Percentiles rank a stretch among this genome's conserved stretches.
Conservation (phyloP, 2,329 filamentous ascomycete genomes). For the Thelonectria rubi region DNA sequence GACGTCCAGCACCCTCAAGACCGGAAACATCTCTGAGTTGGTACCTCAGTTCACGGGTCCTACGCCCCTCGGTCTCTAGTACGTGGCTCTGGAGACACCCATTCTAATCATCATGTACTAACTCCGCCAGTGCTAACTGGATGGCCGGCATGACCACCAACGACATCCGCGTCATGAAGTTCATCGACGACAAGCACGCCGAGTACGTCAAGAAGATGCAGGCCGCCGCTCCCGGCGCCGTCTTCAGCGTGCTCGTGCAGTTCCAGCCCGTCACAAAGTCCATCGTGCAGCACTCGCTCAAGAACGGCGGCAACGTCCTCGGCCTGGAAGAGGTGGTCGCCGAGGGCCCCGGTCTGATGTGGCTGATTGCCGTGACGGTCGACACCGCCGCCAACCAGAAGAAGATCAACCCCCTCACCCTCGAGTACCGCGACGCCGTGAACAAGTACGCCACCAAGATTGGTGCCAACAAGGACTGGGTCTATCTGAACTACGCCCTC, state of each 20-base stretch:
- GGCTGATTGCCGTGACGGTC: slow-evolving; percentile 51
- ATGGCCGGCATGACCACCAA: slow-evolving; percentile 44
- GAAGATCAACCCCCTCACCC: slow-evolving; percentile 44
- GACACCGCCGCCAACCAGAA: slow-evolving; percentile 48
- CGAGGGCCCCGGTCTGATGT: slow-evolving; percentile 48
- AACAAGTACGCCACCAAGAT: slow-evolving; percentile 41
- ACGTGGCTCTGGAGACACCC: not conserved
- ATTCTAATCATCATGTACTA: not conserved
- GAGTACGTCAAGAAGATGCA: slow-evolving; percentile 43
- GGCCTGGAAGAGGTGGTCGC: slow-evolving; percentile 47
- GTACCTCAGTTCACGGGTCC: slow-evolving; percentile 46
- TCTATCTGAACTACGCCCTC: slow-evolving; percentile 57
- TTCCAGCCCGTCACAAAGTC: slow-evolving; percentile 47
- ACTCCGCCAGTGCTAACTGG: slow-evolving; percentile 42
- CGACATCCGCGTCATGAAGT: slow-evolving; percentile 44
- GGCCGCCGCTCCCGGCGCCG: slow-evolving; percentile 36
- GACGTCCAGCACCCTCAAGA: slow-evolving; percentile 35
- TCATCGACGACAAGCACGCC: slow-evolving; percentile 43
- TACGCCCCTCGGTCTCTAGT: slow-evolving; percentile 44
- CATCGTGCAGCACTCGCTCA: slow-evolving; percentile 37
- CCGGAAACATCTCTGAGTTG: slow-evolving; percentile 40
- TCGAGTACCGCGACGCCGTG: slow-evolving; percentile 39
- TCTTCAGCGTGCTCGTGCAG: slow-evolving; percentile 42
- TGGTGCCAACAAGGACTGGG: slow-evolving; percentile 46
- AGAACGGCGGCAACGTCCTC: slow-evolving; percentile 45